Base-by-base conservation (phyloP, 805 yeast genomes). In the Hanseniaspora hatyaiensis region DNA sequence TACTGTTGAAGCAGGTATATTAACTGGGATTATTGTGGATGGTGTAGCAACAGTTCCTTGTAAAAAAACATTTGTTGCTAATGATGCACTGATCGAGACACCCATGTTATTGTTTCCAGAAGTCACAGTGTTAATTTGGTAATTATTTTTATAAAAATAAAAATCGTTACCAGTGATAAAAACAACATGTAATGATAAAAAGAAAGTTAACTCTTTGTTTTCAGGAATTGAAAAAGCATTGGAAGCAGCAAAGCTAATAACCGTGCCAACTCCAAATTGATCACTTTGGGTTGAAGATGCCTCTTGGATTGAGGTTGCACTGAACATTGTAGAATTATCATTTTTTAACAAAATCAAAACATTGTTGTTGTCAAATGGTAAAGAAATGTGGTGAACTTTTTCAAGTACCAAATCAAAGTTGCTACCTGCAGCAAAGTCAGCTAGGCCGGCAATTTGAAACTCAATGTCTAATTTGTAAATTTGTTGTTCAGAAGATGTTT, bases 101-200 rank as follows among this genome's bases (percentile, higher is more conserved):
- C 49, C 49, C 30, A 45, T 37, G 9, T 30, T 12, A 19, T 45
- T 45, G 28, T 13, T 29, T 18, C 49, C 49, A 8, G 49, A 30
- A 4, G 49, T 22, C 16, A 45, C 42, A 4, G 42, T 37, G 20
- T 32, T 45, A n/a, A 45, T 31, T 4, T 36, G 18, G 6, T 30
- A 19, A n/a, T 15, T 32, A 13, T 28, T 45, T 6, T 19, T 24
- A 18, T 37, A 45, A 3, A 45, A 36, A 33, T 33, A 45, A 24
- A 37, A 45, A n/a, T 45, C 41, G 15, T 45, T 45, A 36, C 49
- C 49, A 9, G 22, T 36, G 24, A 45, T 45, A 19, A 45, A 37
- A 3, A 19, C 40, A 28, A 29, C 49, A 24, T 45, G 24, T 16
- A 45, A 23, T 3, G 49, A 30, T 16, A 45, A 20, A 13, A 30